These are phyloP conservation scores for Nemania diffusa DNA, from an alignment of 2,329 filamentous ascomycete species.

Conservation along the genomic window DNA sequence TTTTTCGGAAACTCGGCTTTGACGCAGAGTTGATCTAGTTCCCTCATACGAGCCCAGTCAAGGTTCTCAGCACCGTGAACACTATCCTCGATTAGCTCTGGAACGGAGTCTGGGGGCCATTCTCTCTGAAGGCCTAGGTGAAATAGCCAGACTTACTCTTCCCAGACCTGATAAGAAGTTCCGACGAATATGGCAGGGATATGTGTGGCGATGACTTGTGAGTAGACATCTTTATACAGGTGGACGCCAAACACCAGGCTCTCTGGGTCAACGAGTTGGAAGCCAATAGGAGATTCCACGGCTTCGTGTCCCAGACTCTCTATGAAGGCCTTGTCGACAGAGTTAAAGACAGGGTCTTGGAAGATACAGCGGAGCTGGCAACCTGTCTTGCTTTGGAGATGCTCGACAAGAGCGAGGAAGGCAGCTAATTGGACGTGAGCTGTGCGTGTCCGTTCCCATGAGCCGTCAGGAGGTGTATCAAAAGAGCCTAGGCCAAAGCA, in stretches of 20 bases:
- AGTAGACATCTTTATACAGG: conserved; percentile 65
- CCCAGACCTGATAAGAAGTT: conserved; percentile 63
- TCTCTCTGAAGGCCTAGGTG: not conserved
- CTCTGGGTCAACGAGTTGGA: conserved; percentile 57
- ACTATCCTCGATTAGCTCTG: conserved; percentile 23
- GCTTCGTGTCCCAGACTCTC: conserved; percentile 63
- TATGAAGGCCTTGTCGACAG: conserved; percentile 63
- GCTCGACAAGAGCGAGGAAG: conserved; percentile 59
- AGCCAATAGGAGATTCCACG: conserved; percentile 63
- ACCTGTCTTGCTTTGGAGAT: conserved; percentile 32
- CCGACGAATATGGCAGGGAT: conserved; percentile 68
- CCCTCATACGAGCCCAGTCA: conserved; percentile 49
- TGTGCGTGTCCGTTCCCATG: conserved; percentile 57
- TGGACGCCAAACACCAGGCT: conserved; percentile 72
- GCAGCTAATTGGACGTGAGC: conserved; percentile 65
- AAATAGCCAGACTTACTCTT: conserved; percentile 54
- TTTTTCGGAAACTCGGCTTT: conserved; percentile 54
- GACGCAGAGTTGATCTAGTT: conserved; percentile 49
- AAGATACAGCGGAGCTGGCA: conserved; percentile 58
- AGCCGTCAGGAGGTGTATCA: conserved; percentile 58
- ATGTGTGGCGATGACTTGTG: conserved; percentile 57
- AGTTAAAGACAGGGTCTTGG: conserved; percentile 65
- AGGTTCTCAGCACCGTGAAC: conserved; percentile 25
- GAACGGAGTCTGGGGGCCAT: not conserved
- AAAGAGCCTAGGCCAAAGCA: conserved; percentile 67